Conservation (phyloP, 352 stramenopile genomes). For the Phytophthora fragariaefolia region DNA sequence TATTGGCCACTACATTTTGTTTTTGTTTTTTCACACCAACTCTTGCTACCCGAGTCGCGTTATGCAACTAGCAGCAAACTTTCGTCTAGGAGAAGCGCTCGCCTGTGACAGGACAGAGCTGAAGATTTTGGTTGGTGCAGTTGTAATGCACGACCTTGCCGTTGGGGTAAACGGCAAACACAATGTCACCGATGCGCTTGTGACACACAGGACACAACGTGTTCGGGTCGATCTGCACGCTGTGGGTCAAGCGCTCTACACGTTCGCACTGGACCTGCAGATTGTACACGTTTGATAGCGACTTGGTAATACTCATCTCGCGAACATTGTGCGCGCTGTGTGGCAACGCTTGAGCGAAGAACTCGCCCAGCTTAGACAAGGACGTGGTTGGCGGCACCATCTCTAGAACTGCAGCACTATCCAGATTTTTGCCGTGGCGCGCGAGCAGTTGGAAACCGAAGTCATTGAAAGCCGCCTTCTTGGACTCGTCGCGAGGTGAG, state of each 20-base stretch:
- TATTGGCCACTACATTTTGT: slow-evolving; percentile 32
- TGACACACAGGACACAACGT: slow-evolving; percentile 83
- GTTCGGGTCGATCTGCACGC: slow-evolving; percentile 84
- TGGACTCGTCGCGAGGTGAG: slow-evolving; percentile 77
- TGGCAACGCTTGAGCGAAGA: slow-evolving; percentile 81
- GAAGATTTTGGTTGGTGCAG: slow-evolving; percentile 85
- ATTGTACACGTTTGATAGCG: slow-evolving; percentile 91
- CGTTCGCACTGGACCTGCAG: slow-evolving; percentile 89
- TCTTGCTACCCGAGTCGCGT: slow-evolving; percentile 26
- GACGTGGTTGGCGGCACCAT: slow-evolving; percentile 75
- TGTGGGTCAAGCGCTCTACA: slow-evolving; percentile 79
- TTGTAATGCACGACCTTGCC: slow-evolving; percentile 90
- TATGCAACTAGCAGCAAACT: neutral
- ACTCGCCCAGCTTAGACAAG: slow-evolving; percentile 84
- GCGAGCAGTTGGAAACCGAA: slow-evolving; percentile 80
- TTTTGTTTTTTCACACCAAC: slow-evolving; percentile 33
- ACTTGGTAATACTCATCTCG: slow-evolving; percentile 82
- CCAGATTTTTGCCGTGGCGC: slow-evolving; percentile 81
- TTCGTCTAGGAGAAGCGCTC: slow-evolving; percentile 73
- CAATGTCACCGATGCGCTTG: slow-evolving; percentile 90
- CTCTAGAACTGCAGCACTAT: slow-evolving; percentile 70
- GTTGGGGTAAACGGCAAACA: slow-evolving; percentile 90
- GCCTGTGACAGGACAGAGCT: slow-evolving; percentile 82
- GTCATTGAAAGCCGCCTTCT: slow-evolving; percentile 81
- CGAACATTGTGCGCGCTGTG: slow-evolving; percentile 85